phyloP scores from a whole-genome alignment of 306 rosid genomes.

The Acacia melanoxylon region DNA sequence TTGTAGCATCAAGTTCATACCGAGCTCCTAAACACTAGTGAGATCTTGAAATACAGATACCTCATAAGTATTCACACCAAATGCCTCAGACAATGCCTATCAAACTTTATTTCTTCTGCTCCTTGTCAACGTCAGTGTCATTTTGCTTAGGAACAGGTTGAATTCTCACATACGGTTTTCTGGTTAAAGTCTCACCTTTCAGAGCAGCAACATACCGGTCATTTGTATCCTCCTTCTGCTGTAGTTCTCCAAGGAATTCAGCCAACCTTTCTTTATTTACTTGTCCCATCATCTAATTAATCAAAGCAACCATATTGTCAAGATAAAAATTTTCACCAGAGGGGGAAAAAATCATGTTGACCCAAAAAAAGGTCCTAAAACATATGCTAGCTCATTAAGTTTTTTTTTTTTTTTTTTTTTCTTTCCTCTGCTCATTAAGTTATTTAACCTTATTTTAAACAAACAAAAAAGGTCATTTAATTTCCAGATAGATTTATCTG shows the following conservation, averaged over 20 bases:
- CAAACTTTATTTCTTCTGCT: slow-evolving; percentile 47
- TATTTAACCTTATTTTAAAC: not conserved
- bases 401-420: no score
- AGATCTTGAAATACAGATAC: not conserved
- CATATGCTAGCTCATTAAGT: not conserved
- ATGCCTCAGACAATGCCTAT: not conserved
- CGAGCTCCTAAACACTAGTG: not conserved
- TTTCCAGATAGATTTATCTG: not conserved
- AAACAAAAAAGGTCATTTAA: not conserved
- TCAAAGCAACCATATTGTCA: no score
- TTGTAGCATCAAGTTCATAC: slow-evolving; percentile 3
- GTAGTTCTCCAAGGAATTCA: no score
- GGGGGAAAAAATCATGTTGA: not conserved
- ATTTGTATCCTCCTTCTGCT: no score
- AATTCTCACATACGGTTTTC: no score
- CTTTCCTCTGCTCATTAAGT: no score
- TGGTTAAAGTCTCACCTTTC: no score
- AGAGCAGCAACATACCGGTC: no score
- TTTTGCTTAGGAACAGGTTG: slow-evolving; percentile 55
- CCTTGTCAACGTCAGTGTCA: slow-evolving; percentile 29
- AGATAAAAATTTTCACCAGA: no score
- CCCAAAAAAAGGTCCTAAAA: not conserved
- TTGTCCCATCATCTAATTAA: no score
- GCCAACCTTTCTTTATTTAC: no score
- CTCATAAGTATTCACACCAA: slow-evolving; percentile 17